phyloP scores from a whole-genome alignment of 1,139 yeast genomes.

The Wickerhamomyces sp. region DNA sequence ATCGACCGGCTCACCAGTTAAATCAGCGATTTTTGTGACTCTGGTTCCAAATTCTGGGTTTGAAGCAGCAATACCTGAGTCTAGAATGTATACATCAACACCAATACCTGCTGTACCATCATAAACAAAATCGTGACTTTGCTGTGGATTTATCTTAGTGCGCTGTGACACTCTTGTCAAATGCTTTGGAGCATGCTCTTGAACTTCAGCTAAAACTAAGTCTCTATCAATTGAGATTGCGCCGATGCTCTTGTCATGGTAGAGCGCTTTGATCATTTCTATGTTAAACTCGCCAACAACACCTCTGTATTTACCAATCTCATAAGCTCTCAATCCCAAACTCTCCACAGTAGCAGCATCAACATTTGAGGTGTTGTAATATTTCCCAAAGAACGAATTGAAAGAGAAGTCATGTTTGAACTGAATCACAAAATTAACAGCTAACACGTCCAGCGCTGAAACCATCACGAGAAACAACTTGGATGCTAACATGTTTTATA shows the following conservation, averaged over 20 bases:
- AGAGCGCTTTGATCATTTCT: conserved; percentile 17
- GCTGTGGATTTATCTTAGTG: conserved; percentile 21
- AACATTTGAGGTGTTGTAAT: conserved; percentile 10
- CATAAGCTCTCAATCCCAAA: conserved; percentile 17
- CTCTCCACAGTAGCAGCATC: conserved; percentile 7
- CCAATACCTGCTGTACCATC: conserved; percentile 35
- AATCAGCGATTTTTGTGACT: conserved; percentile 28
- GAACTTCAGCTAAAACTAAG: conserved; percentile 28
- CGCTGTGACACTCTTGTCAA: conserved; percentile 42
- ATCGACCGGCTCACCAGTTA: conserved; percentile 20
- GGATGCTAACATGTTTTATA: not conserved
- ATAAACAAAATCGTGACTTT: conserved; percentile 21
- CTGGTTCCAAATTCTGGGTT: conserved; percentile 33
- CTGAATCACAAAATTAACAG: conserved; percentile 21
- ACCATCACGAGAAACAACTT: not conserved
- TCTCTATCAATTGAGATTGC: conserved; percentile 27
- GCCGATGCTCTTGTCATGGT: conserved; percentile 22
- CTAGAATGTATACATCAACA: conserved; percentile 39
- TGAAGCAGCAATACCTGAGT: conserved; percentile 36
- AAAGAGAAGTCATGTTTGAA: conserved; percentile 16
- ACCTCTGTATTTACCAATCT: conserved; percentile 25
- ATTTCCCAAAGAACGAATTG: conserved; percentile 14
- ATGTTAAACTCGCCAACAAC: conserved; percentile 25
- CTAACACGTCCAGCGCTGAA: not conserved
- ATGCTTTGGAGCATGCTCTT: conserved; percentile 44